Percentiles rank a stretch among this genome's conserved stretches.
Evolutionary conservation across 2,329 filamentous ascomycete species (phyloP).

Genomic region (Ilyonectria destructans): DNA sequence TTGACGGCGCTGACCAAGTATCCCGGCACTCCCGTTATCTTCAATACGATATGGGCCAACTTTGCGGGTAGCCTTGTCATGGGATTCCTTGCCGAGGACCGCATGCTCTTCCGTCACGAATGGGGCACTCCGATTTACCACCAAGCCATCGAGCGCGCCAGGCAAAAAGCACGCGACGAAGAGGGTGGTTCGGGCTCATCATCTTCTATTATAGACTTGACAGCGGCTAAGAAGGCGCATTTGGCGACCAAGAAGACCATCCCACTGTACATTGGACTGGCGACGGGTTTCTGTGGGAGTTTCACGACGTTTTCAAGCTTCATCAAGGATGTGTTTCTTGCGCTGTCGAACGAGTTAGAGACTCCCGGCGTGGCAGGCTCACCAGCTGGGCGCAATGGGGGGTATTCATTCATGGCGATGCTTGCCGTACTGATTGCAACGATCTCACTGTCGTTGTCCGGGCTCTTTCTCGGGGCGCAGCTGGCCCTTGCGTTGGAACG

Average conservation of each 20-base stretch:
- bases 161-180: slow-evolving; percentile 55
- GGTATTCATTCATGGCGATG: slow-evolving; percentile 88
- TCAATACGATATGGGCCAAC: slow-evolving; percentile 89
- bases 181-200: slow-evolving; percentile 51
- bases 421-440: slow-evolving; percentile 83
- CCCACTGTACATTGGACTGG: slow-evolving; percentile 88
- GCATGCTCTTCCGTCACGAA: slow-evolving; percentile 80
- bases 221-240: slow-evolving; percentile 71
- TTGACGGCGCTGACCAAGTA: slow-evolving; percentile 86
- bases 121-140: slow-evolving; percentile 68
- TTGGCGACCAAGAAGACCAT: slow-evolving; percentile 84
- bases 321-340: slow-evolving; percentile 84
- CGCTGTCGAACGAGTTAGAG: slow-evolving; percentile 81
- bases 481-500: slow-evolving; percentile 76
- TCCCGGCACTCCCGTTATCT: slow-evolving; percentile 81
- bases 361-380: slow-evolving; percentile 56
- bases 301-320: slow-evolving; percentile 94
- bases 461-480: slow-evolving; percentile 82
- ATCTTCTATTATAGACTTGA: slow-evolving; percentile 53
- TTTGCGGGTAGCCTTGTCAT: slow-evolving; percentile 86
- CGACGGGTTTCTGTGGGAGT: slow-evolving; percentile 90
- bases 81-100: slow-evolving; percentile 88
- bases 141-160: slow-evolving; percentile 52
- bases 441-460: slow-evolving; percentile 78
- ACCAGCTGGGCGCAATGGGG: slow-evolving; percentile 72